Percentiles rank a stretch among this genome's conserved stretches.
These are phyloP conservation scores for Atkinsonella texensis DNA, from an alignment of 2,329 filamentous ascomycete genomes.

Conservation along the genomic window DNA sequence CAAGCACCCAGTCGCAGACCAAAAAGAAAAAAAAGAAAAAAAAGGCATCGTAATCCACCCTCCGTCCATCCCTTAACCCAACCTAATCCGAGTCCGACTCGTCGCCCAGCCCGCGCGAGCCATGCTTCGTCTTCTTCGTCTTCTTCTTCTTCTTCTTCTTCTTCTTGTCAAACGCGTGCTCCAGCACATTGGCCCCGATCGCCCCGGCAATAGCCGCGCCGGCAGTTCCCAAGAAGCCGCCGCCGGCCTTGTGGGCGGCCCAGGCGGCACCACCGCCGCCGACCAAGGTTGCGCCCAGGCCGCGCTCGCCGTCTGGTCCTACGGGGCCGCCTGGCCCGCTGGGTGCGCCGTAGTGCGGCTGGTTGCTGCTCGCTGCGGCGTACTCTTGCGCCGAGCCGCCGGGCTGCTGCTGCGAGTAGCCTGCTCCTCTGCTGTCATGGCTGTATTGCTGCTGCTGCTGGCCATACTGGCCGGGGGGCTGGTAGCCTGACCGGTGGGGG, in stretches of 20 bases:
- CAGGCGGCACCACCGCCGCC: constrained; percentile 43
- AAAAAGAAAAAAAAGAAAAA: too few relatives aligned
- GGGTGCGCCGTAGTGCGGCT: constrained; percentile 7
- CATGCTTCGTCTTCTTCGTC: constrained; percentile 22
- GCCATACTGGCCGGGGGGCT: background rate
- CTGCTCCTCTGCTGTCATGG: constrained; percentile 8
- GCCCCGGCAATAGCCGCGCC: constrained; percentile 40
- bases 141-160: constrained; percentile 25
- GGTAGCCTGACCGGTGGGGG: constrained; percentile 5
- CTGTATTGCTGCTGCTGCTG: constrained; percentile 5
- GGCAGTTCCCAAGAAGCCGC: constrained; percentile 37
- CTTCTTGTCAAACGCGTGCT: constrained; percentile 27
- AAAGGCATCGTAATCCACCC: too few relatives aligned
- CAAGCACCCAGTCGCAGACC: too few relatives aligned
- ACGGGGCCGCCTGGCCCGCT: constrained; percentile 13
- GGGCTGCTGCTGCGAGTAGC: constrained; percentile 7
- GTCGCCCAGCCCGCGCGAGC: constrained; percentile 8
- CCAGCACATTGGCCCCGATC: constrained; percentile 40
- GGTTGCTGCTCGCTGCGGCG: constrained; percentile 12
- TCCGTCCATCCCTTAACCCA: too few relatives aligned
- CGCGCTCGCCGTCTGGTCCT: constrained; percentile 34
- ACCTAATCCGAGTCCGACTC: too few relatives aligned
- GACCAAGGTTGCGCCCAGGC: constrained; percentile 40
- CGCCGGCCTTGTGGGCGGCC: constrained; percentile 40
- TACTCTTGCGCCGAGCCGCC: constrained; percentile 4